phyloP scores from a whole-genome alignment of 2,329 filamentous ascomycete species.

The Curvularia sp. region DNA sequence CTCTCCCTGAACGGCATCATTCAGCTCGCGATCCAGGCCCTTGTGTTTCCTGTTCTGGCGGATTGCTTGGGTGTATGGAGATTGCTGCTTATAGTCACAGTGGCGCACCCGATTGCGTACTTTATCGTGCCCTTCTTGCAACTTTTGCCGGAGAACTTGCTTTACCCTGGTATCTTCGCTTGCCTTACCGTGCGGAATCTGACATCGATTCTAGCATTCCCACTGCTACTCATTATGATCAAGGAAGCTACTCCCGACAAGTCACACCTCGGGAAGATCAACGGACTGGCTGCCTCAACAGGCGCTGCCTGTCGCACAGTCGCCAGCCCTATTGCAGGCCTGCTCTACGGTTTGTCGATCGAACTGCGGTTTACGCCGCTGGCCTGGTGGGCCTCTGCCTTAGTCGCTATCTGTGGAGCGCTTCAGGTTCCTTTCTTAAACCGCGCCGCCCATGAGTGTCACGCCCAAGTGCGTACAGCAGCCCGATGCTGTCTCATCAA shows the following conservation, averaged over 20 bases:
- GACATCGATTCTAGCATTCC: conserved; percentile 72
- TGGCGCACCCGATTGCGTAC: conserved; percentile 72
- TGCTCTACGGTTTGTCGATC: conserved; percentile 69
- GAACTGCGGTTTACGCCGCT: conserved; percentile 66
- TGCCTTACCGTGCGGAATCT: conserved; percentile 71
- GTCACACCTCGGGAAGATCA: conserved; percentile 71
- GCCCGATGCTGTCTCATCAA: conserved; percentile 32
- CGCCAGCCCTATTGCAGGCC: conserved; percentile 71
- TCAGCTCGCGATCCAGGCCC: conserved; percentile 74
- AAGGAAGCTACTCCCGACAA: conserved; percentile 73
- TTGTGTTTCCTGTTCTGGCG: conserved; percentile 72
- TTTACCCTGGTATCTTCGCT: conserved; percentile 70
- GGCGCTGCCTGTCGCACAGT: conserved; percentile 75
- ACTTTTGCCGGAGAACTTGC: conserved; percentile 60
- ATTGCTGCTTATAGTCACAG: conserved; percentile 69
- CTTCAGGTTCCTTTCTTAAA: conserved; percentile 65
- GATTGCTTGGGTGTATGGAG: conserved; percentile 71
- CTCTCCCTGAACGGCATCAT: conserved; percentile 74
- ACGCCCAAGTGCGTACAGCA: conserved; percentile 37
- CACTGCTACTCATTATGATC: conserved; percentile 72
- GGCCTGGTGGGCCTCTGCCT: conserved; percentile 67
- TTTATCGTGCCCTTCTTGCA: conserved; percentile 73
- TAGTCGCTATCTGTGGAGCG: conserved; percentile 64
- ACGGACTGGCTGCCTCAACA: conserved; percentile 73
- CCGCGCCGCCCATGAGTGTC: conserved; percentile 53